phyloP scores from a whole-genome alignment of 257 asterid species.

The Salvia splendens region DNA sequence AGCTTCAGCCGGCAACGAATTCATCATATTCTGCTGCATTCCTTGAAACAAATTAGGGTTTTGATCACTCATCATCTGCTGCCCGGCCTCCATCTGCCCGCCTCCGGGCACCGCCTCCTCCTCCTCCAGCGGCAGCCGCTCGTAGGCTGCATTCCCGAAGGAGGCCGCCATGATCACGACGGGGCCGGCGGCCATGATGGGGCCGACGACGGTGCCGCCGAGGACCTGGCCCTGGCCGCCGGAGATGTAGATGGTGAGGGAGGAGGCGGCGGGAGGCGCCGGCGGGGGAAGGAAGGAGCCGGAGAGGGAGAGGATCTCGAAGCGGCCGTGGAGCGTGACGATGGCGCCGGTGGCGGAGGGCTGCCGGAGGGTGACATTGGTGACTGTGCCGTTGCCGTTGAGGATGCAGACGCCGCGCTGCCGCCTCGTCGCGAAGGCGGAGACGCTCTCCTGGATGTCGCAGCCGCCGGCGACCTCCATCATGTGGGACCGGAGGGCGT shows the following conservation, averaged over 20 bases:
- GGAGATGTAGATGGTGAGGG: slow-evolving; percentile 74
- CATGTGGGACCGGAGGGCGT: slow-evolving; percentile 84
- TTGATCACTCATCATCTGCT: slow-evolving; percentile 42
- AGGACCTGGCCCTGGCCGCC: slow-evolving; percentile 95
- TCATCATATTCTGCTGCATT: slow-evolving; percentile 60
- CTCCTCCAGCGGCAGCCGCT: slow-evolving; percentile 86
- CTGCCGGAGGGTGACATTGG: slow-evolving; percentile 75
- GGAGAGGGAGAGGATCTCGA: slow-evolving; percentile 81
- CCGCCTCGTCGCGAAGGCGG: slow-evolving; percentile 70
- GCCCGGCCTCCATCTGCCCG: slow-evolving; percentile 48
- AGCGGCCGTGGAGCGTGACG: slow-evolving; percentile 71
- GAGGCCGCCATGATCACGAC: slow-evolving; percentile 95
- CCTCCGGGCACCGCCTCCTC: slow-evolving; percentile 45
- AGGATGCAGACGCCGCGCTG: slow-evolving; percentile 87
- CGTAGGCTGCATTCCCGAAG: slow-evolving; percentile 89
- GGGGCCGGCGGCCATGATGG: slow-evolving; percentile 77
- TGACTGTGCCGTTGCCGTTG: slow-evolving; percentile 80
- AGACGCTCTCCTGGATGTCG: slow-evolving; percentile 77
- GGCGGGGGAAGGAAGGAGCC: slow-evolving; percentile 93
- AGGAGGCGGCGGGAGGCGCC: slow-evolving; percentile 84
- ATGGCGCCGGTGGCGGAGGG: slow-evolving; percentile 82
- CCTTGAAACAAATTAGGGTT: slow-evolving; percentile 50
- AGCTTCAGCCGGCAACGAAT: slow-evolving; percentile 70
- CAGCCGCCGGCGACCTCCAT: slow-evolving; percentile 77
- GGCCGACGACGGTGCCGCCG: slow-evolving; percentile 93